phyloP scores from a whole-genome alignment of 2,329 filamentous ascomycete genomes.

The Trichoderma sp. region DNA sequence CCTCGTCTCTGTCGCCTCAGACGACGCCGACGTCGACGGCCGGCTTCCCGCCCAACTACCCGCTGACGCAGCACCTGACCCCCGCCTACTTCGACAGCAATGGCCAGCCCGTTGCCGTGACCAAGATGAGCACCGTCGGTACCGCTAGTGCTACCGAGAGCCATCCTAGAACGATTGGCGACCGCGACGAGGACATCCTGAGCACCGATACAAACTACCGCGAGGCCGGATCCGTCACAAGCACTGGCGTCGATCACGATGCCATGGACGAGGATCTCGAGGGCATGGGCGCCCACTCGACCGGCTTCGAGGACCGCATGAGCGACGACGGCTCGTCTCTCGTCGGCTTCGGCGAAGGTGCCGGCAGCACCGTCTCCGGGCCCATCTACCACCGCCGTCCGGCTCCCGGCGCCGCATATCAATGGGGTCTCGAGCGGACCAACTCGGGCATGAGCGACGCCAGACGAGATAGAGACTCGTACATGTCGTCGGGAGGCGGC shows the following conservation, averaged over 20 bases:
- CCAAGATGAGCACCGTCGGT: constrained; percentile 85
- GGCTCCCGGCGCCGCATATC: constrained; percentile 40
- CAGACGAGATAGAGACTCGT: constrained; percentile 35
- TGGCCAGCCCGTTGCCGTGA: constrained; percentile 65
- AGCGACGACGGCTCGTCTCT: constrained; percentile 83
- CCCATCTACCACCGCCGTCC: constrained; percentile 63
- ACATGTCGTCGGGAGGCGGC: constrained; percentile 31
- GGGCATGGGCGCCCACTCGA: constrained; percentile 45
- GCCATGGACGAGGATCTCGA: constrained; percentile 56
- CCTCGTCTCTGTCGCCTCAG: constrained; percentile 46
- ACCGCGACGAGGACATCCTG: constrained; percentile 64
- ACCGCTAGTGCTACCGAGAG: constrained; percentile 85
- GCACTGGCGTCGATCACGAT: constrained; percentile 44
- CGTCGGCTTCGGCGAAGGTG: constrained; percentile 90
- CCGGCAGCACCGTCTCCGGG: constrained; percentile 78
- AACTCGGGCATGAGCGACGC: constrained; percentile 53
- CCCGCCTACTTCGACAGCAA: constrained; percentile 80
- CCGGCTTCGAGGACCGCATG: constrained; percentile 66
- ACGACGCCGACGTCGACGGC: constrained; percentile 50
- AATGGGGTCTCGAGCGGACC: constrained; percentile 50
- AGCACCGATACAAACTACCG: constrained; percentile 64
- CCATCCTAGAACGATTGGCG: constrained; percentile 55
- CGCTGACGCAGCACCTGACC: constrained; percentile 43
- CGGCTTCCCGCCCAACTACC: constrained; percentile 43
- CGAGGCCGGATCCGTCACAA: constrained; percentile 59